Evolutionary conservation across 73 alveolate genomes (phyloP).

Genomic region (Tetrahymena borealis): DNA sequence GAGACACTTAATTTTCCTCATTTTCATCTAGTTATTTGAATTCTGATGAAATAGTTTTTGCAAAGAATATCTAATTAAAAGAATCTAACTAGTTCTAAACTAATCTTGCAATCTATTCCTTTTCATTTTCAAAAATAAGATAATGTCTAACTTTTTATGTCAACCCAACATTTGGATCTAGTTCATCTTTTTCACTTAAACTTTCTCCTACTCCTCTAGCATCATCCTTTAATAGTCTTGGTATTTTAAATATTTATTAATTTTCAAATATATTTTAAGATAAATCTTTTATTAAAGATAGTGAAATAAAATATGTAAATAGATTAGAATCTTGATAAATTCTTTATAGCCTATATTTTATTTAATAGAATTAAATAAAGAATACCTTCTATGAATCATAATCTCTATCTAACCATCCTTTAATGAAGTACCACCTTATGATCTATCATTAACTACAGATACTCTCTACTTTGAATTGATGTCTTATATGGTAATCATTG

Average conservation of each 20-base stretch:
- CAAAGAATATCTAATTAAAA: background rate
- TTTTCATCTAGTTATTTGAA: no score
- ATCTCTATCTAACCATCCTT: conserved; percentile 80
- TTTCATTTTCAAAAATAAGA: background rate
- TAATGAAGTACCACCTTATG: conserved; percentile 84
- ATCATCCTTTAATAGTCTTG: conserved; percentile 57
- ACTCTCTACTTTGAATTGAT: background rate
- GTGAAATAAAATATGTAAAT: no score
- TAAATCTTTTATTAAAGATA: conserved; percentile 15
- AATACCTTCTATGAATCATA: conserved; percentile 81
- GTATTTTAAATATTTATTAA: background rate
- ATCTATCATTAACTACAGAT: conserved; percentile 66
- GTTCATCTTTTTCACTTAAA: conserved; percentile 51
- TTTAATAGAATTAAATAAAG: background rate
- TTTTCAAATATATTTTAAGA: no score
- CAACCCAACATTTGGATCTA: background rate
- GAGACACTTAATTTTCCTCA: no score
- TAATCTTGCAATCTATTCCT: background rate
- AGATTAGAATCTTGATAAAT: no score
- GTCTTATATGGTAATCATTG: conserved; percentile 52
- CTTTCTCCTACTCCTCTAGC: conserved; percentile 75
- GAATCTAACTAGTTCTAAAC: background rate
- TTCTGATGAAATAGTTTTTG: background rate
- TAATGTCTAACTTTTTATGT: background rate
- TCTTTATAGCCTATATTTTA: no score